Conservation (phyloP, 2,329 filamentous ascomycete genomes). For the Botrytis sinoallii region DNA sequence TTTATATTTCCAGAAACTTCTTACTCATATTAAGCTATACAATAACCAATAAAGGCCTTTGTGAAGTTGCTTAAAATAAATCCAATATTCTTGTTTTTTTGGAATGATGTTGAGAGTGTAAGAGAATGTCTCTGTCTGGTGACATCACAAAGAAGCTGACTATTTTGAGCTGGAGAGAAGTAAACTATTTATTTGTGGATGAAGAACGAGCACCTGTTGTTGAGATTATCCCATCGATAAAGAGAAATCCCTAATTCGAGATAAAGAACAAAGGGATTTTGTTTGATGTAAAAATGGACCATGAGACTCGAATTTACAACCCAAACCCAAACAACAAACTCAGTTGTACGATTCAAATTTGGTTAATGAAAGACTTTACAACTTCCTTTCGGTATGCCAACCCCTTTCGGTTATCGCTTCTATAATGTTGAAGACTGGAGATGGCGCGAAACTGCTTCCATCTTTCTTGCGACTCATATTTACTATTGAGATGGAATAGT, state of each 20-base stretch:
- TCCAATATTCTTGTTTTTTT: neutral
- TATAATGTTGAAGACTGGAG: neutral
- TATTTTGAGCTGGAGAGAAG: neutral
- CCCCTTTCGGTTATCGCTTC: neutral
- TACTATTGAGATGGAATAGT: neutral
- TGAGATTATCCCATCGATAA: neutral
- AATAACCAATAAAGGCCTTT: neutral
- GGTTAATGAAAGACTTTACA: neutral
- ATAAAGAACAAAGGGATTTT: neutral
- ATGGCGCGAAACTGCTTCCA: neutral
- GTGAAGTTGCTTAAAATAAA: neutral
- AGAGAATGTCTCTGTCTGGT: too few species aligned
- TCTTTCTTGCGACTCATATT: rapidly evolving
- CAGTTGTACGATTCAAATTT: neutral
- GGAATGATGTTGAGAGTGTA: neutral
- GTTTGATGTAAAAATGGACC: neutral
- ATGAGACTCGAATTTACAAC: neutral
- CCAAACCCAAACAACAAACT: neutral
- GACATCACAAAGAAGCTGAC: neutral
- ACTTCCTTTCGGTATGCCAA: neutral
- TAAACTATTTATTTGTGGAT: neutral
- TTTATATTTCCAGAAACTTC: neutral
- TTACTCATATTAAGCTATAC: neutral
- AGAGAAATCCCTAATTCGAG: neutral
- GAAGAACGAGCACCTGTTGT: neutral